Conservation (phyloP, 257 asterid genomes). For the Perilla frutescens region DNA sequence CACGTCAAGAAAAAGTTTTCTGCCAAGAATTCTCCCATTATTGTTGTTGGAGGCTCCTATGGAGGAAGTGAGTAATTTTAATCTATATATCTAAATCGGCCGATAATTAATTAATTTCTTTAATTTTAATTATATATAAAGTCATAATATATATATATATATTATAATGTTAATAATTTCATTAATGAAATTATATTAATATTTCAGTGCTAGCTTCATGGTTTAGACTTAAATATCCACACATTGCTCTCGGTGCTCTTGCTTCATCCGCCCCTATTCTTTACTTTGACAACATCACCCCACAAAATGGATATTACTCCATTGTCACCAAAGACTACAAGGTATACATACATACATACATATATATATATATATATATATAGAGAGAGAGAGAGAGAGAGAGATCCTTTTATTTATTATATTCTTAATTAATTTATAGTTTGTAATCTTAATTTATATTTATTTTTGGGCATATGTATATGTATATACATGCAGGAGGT, state of each 20-base stretch:
- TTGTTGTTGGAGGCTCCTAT: constrained; percentile 78
- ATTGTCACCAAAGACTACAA: constrained; percentile 60
- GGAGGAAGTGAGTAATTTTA: constrained; percentile 68
- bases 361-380: too few relatives aligned
- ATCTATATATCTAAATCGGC: neutral
- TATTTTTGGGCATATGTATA: too few relatives aligned
- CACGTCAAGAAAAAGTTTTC: constrained; percentile 52
- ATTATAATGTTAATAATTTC: neutral
- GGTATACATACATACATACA: constrained; percentile 36
- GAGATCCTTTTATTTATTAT: too few relatives aligned
- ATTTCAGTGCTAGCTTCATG: constrained; percentile 77
- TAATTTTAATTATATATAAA: neutral
- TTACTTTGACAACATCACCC: constrained; percentile 69
- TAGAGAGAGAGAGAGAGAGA: too few relatives aligned
- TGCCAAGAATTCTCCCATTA: constrained; percentile 65
- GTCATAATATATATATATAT: neutral
- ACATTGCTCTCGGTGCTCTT: constrained; percentile 73
- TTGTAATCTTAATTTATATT: too few relatives aligned
- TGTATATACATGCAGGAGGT: constrained; percentile 47
- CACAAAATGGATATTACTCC: constrained; percentile 61
- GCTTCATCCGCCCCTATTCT: constrained; percentile 91
- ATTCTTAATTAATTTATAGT: too few relatives aligned
- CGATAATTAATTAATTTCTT: too few relatives aligned
- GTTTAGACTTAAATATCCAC: constrained; percentile 89
- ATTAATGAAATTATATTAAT: neutral